phyloP scores from a whole-genome alignment of 1,284 basidiomycete species.

The Microbotryum intermedium region DNA sequence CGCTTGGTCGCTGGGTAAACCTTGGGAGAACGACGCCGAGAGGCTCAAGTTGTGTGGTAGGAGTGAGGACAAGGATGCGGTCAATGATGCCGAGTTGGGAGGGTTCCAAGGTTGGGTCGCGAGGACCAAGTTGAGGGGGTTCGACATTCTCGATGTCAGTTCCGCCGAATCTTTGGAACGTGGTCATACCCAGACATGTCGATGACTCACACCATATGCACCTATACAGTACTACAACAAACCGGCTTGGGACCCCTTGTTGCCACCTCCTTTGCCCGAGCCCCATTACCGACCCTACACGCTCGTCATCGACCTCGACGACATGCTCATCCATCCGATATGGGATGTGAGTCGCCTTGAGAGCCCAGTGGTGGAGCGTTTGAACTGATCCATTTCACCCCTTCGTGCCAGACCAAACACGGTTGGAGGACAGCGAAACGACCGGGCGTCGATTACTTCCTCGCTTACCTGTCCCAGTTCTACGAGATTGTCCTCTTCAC shows the following conservation, averaged over 20 bases:
- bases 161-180: too few species aligned
- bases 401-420: slow-evolving; percentile 34
- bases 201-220: too few species aligned
- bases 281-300: slow-evolving; percentile 87
- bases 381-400: neutral
- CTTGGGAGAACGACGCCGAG: slow-evolving; percentile 38
- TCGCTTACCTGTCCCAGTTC: slow-evolving; percentile 92
- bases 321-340: slow-evolving; percentile 78
- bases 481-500: slow-evolving; percentile 98
- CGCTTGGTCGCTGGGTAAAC: slow-evolving; percentile 35
- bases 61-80: slow-evolving; percentile 28
- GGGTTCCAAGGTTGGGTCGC: slow-evolving; percentile 20
- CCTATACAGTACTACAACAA: slow-evolving; percentile 69
- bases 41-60: slow-evolving; percentile 21
- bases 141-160: slow-evolving; percentile 35
- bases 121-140: slow-evolving; percentile 27
- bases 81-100: slow-evolving; percentile 15
- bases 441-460: slow-evolving; percentile 94
- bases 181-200: neutral
- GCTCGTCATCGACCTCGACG: slow-evolving; percentile 82
- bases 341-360: slow-evolving; percentile 69
- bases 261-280: slow-evolving; percentile 77
- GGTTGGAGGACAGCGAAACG: slow-evolving; percentile 50
- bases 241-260: slow-evolving; percentile 81
- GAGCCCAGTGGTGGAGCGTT: too few species aligned